A percentile compares a stretch with the other conserved stretches of the same genome.
Evolutionary conservation across 371 early-diverging fungal genomes (phyloP).

Genomic region (Rhizomucor miehei): DNA sequence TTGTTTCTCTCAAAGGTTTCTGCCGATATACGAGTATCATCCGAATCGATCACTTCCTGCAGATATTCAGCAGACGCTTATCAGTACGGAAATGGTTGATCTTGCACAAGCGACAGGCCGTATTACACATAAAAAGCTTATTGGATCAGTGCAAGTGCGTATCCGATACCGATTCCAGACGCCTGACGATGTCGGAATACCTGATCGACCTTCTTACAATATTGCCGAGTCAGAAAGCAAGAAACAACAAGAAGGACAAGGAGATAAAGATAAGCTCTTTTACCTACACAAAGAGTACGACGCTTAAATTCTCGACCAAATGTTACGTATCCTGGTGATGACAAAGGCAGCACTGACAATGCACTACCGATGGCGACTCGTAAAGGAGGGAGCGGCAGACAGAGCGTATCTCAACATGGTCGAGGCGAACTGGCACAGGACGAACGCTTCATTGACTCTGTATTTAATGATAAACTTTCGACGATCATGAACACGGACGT

Average conservation of each 20-base stretch:
- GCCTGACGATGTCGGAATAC: constrained; percentile 8
- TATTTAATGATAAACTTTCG: constrained; percentile 23
- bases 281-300: constrained; percentile 2
- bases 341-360: background rate
- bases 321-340: background rate
- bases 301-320: constrained; percentile 13
- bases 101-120: constrained; percentile 19
- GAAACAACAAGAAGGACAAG: background rate
- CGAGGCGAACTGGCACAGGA: constrained; percentile 31
- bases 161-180: constrained; percentile 34
- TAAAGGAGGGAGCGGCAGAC: background rate
- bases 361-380: too few relatives aligned
- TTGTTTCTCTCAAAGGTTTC: constrained; percentile 23
- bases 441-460: constrained; percentile 17
- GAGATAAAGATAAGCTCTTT: background rate
- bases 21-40: constrained; percentile 49
- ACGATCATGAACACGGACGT: constrained; percentile 29
- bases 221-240: background rate
- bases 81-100: constrained; percentile 30
- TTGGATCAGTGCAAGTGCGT: constrained; percentile 38
- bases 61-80: constrained; percentile 34
- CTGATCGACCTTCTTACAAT: constrained; percentile 7
- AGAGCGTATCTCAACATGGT: constrained; percentile 20
- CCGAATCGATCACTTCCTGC: constrained; percentile 34
- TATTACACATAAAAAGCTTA: constrained; percentile 12